Conservation (phyloP, 108 stramenopile genomes). For the Skeletonema costatum region DNA sequence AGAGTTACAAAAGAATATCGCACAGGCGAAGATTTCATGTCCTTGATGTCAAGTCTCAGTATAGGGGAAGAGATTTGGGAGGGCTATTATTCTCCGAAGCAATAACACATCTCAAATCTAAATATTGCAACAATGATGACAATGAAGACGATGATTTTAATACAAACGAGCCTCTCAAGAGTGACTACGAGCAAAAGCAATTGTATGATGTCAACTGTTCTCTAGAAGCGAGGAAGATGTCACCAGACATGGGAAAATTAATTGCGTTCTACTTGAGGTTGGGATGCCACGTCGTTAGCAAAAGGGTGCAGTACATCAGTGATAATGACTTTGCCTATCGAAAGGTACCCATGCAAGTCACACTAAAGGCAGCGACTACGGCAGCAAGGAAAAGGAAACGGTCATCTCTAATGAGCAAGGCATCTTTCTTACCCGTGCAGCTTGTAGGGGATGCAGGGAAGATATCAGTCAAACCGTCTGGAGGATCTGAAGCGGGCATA, state of each 20-base stretch:
- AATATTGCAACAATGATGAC: conserved; percentile 35
- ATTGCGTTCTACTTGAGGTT: conserved; percentile 59
- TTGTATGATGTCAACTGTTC: conserved; percentile 34
- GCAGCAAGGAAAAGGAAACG: not conserved
- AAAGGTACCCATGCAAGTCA: conserved; percentile 66
- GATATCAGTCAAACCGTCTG: conserved; percentile 5
- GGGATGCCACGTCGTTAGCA: conserved; percentile 54
- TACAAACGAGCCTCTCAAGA: not conserved
- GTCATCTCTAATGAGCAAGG: not conserved
- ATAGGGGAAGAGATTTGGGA: conserved; percentile 67
- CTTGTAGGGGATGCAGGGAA: conserved; percentile 35
- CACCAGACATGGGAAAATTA: conserved; percentile 57
- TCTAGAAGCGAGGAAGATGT: conserved; percentile 77
- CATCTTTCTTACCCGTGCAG: conserved; percentile 39
- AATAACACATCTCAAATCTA: conserved; percentile 40
- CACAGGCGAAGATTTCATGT: conserved; percentile 67
- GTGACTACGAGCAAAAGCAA: conserved; percentile 6
- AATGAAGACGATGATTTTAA: conserved; percentile 19
- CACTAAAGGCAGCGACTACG: conserved; percentile 1
- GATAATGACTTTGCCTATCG: conserved; percentile 74
- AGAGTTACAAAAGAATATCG: conserved; percentile 1
- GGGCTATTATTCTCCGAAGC: conserved; percentile 62
- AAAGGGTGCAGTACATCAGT: conserved; percentile 60
- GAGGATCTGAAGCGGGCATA: not conserved
- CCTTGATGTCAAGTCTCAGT: conserved; percentile 57